Base-by-base conservation (phyloP, 2,329 filamentous ascomycete genomes). In the Ophiostoma novo-ulmi region DNA sequence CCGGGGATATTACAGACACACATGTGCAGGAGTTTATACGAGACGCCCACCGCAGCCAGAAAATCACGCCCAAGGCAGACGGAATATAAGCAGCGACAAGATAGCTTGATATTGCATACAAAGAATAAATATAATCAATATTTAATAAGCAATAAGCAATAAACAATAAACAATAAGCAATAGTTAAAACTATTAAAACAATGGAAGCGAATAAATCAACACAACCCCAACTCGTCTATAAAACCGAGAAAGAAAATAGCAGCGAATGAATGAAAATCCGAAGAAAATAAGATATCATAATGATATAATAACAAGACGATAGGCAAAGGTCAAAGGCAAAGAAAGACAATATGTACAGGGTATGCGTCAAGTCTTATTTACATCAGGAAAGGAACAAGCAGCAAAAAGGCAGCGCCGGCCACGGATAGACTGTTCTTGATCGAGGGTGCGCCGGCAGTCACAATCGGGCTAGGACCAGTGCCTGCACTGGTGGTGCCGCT, bases 11-110 rank as follows among this genome's bases (percentile, higher is more conserved):
- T 31, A 80, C 86, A 70, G 84, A 85, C 73, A 69, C 75, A 5
- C 80, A 83, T 74, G 85, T 87, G 68, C 83, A 84, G 72, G 82
- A 85, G 38, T 86, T 86, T 72, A 77, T 87, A 41, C 79, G 82
- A 68, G 83, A 85, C 67, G 84, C 86, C 77, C 83, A 86, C 74
- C 76, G 80, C 55, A 86, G 84, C 76, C 41, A 67, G 5, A 65
- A 39, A 20, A 39, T 65, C 35, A 65, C 17, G 7, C 63, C 63
- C 63, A 39, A 38, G 63, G 5, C 35, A 7, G 36, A 38, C n/a
- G 52, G 52, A 17, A 22, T 58, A 13, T 58, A 58, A 44, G n/a
- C 44, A 17, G 44, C 38, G 38, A 14, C 20, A n/a, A 31, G 31
- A 31, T 4, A 31, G 31, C 31, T 31, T 31, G 31, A 31, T 31